Conservation (phyloP, 2,329 filamentous ascomycete species). For the Fusarium transvaalense region DNA sequence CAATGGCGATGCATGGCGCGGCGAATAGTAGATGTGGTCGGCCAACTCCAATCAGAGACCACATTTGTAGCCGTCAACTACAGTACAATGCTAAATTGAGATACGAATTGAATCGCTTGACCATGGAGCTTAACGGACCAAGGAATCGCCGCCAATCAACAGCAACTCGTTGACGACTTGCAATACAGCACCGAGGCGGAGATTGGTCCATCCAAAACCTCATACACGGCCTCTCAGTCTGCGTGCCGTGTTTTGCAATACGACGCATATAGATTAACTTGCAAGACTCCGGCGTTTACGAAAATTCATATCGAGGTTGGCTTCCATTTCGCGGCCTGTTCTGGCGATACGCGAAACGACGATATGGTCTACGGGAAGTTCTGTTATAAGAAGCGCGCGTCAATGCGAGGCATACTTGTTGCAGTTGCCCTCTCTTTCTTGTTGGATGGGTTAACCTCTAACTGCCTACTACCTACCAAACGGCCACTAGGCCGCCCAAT, state of each 20-base stretch:
- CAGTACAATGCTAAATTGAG: constrained; percentile 6
- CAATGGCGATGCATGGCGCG: constrained; percentile 1
- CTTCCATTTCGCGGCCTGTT: constrained; percentile 9
- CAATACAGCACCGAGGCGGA: constrained; percentile 3
- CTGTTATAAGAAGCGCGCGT: constrained; percentile 37
- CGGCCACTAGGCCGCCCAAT: background rate
- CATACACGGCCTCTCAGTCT: background rate
- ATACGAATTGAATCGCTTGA: constrained; percentile 10
- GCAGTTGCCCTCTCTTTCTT: constrained; percentile 15
- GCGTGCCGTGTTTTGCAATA: constrained; percentile 8
- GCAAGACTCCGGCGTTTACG: constrained; percentile 11
- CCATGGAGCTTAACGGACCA: background rate
- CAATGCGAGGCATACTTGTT: constrained; percentile 39
- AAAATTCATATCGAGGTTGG: constrained; percentile 6
- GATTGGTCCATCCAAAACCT: constrained; percentile 6
- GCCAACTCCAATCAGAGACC: constrained; percentile 15
- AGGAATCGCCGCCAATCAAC: constrained; percentile 27
- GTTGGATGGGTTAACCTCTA: constrained; percentile 4
- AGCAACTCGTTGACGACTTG: constrained; percentile 10
- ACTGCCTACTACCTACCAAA: constrained; percentile 2
- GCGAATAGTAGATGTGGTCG: constrained; percentile 4
- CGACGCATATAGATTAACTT: constrained; percentile 17
- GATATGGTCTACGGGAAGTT: background rate
- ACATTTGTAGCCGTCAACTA: constrained; percentile 5
- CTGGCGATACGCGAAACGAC: constrained; percentile 22